Evolutionary conservation across 345 rosid genomes (phyloP), one percentile per base, ranked within the genome.

Genomic region (Euphorbia pulcherrima): DNA sequence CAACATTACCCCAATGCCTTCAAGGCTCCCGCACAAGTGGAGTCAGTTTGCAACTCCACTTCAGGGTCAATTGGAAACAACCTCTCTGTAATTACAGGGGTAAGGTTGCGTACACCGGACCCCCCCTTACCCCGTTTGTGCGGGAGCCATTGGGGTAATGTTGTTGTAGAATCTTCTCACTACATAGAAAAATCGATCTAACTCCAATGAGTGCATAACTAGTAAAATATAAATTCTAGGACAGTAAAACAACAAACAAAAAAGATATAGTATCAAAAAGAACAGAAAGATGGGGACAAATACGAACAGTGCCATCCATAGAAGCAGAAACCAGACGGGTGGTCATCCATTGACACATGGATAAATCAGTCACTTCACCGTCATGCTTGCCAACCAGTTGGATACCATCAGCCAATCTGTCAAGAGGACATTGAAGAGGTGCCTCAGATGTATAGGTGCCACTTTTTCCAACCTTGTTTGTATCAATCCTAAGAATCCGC

Each of bases 311-410:
- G 78, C 98, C 97, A 83, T 93, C 98, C 29, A 64, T 74, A 0
- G 98, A 87, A 73, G 98, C 89, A 50, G 98, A 93, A 75, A 83
- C 96, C 77, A 89, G 83, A 59, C 89, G 86, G 35, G 90, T 83
- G 61, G 80, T 84, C 92, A 86, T 85, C 96, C 92, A 90, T 64
- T 90, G 92, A 80, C 92, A 93, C 90, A 93, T 87, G 30, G 97
- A 93, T 76, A 93, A 78, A 79, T 86, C 98, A n/a, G 98, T 93
- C 52, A 93, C 83, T 75, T 86, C 95, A 47, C 91, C 97, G 63
- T 89, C 96, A 75, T 93, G 98, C 76, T 84, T 84, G 75, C 97
- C 97, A 70, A 93, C 81, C 65, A 86, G 79, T 68, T 89, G 94
- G 55, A 93, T 77, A 68, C 98, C 98, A 66, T 83, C 90, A 57